Evolutionary conservation across 2,329 filamentous ascomycete species (phyloP).

Genomic region (Dryadomyces quercus-mongolicae): DNA sequence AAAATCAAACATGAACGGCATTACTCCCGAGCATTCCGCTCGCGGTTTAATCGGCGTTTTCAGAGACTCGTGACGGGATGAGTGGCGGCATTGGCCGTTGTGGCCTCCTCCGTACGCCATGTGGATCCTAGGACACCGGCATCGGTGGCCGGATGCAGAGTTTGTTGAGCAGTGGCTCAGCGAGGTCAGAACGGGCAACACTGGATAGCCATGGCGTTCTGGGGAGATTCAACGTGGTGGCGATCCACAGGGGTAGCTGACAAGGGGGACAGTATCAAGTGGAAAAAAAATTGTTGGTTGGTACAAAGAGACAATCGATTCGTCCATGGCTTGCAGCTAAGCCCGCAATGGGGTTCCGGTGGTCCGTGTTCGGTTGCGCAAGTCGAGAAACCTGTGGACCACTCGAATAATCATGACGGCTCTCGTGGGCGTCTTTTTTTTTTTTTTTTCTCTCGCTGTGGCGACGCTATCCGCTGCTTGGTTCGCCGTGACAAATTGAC

Average conservation of each 20-base stretch:
- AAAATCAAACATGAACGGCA: too few relatives aligned
- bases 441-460: not conserved
- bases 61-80: not conserved
- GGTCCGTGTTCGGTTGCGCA: not conserved
- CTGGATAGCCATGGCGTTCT: too few relatives aligned
- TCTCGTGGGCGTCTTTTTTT: not conserved
- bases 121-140: not conserved
- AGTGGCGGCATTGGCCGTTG: not conserved
- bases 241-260: not conserved
- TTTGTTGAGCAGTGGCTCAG: not conserved
- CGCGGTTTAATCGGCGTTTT: too few relatives aligned
- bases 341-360: not conserved
- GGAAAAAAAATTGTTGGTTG: not conserved
- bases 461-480: not conserved
- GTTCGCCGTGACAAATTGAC: not conserved
- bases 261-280: not conserved
- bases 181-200: not conserved
- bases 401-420: not conserved
- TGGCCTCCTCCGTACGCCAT: too few relatives aligned
- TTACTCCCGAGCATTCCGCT: too few relatives aligned
- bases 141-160: not conserved
- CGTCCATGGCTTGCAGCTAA: not conserved
- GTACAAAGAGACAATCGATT: too few relatives aligned
- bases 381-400: not conserved
- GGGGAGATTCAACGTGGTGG: not conserved